phyloP scores from a whole-genome alignment of 2,329 filamentous ascomycete species.

The Bipolaris zeicola region DNA sequence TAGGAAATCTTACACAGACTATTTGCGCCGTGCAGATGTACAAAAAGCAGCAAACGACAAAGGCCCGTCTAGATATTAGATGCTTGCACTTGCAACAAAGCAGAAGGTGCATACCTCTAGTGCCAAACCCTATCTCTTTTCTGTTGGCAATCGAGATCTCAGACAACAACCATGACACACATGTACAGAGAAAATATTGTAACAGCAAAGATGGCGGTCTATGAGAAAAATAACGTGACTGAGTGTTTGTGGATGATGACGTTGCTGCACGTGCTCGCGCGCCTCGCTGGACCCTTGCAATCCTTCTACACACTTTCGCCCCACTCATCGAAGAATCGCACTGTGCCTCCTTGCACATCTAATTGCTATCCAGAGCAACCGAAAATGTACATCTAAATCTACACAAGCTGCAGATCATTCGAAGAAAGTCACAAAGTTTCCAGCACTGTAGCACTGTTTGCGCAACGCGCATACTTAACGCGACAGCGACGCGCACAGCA shows the following conservation, averaged over 20 bases:
- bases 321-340: constrained; percentile 1
- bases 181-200: too few relatives aligned
- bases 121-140: too few relatives aligned
- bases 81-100: too few relatives aligned
- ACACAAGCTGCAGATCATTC: background rate
- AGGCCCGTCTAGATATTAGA: too few relatives aligned
- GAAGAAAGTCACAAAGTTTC: background rate
- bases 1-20: too few relatives aligned
- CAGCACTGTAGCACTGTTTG: background rate
- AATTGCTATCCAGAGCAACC: background rate
- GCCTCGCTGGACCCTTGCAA: constrained; percentile 11
- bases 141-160: too few relatives aligned
- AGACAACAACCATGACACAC: too few relatives aligned
- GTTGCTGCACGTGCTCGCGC: constrained; percentile 16
- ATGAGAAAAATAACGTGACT: background rate
- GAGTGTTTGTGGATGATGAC: background rate
- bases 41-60: too few relatives aligned
- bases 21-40: too few relatives aligned
- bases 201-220: too few relatives aligned
- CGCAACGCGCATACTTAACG: constrained; percentile 9
- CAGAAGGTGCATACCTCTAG: too few relatives aligned
- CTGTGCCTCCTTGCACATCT: background rate
- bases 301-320: constrained; percentile 7
- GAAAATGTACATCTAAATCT: background rate
- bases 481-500: constrained; percentile 7